phyloP scores from a whole-genome alignment of 805 yeast species.

The Suhomyces canberraensis region DNA sequence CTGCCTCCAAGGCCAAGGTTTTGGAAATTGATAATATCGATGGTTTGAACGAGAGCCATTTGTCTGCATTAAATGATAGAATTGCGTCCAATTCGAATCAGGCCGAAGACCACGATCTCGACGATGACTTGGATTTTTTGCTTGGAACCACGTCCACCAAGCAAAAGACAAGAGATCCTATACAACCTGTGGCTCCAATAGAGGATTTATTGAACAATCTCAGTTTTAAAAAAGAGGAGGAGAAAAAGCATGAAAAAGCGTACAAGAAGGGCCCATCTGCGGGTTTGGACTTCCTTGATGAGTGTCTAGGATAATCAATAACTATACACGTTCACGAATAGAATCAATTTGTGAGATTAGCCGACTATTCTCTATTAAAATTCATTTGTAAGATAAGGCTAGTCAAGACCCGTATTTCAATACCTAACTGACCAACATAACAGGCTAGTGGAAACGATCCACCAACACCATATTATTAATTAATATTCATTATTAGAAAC shows the following conservation, averaged over 20 bases:
- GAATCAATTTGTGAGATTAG: no score
- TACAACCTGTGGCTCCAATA: background rate
- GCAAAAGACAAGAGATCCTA: background rate
- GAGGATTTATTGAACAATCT: conserved; percentile 1
- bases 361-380: no score
- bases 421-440: no score
- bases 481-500: no score
- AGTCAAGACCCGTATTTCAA: no score
- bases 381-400: no score
- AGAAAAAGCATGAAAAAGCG: background rate
- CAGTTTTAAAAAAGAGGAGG: background rate
- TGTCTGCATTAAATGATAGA: conserved; percentile 1
- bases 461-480: no score
- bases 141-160: conserved; percentile 6
- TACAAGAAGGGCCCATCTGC: background rate
- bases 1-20: conserved; percentile 15
- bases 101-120: background rate
- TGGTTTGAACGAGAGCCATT: conserved; percentile 13
- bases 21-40: conserved; percentile 36
- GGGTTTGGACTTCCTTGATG: conserved; percentile 14
- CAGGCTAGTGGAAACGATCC: no score
- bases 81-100: background rate
- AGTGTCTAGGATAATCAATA: no score
- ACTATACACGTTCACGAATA: no score
- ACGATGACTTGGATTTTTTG: conserved; percentile 12